Evolutionary conservation across 495 filamentous ascomycete genomes (phyloP).

Genomic region (Aspergillus sclerotioniger): DNA sequence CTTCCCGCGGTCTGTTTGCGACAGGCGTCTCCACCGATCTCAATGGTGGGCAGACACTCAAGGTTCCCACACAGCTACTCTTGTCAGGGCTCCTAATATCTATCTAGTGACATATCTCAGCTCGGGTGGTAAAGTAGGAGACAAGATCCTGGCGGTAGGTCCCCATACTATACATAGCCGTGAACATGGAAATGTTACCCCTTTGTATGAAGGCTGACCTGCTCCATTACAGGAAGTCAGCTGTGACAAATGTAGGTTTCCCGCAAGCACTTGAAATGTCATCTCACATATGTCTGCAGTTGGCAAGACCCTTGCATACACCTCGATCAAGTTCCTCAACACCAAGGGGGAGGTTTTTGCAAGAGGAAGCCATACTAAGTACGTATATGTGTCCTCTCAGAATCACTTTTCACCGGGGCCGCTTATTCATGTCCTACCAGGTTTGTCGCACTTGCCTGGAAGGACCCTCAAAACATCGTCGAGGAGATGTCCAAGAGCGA

Average conservation of each 20-base stretch:
- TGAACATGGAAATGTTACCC: no score
- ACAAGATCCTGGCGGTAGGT: slow-evolving; percentile 64
- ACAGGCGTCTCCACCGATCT: slow-evolving; percentile 94
- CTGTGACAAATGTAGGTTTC: slow-evolving; percentile 78
- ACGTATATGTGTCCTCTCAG: slow-evolving; percentile 25
- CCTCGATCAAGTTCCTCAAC: slow-evolving; percentile 76
- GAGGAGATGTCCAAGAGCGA: slow-evolving; percentile 35
- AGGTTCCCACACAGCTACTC: background rate
- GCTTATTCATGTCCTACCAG: slow-evolving; percentile 23
- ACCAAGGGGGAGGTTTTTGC: slow-evolving; percentile 75
- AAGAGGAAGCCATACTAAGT: slow-evolving; percentile 96
- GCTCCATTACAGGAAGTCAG: slow-evolving; percentile 50
- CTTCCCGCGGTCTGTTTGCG: slow-evolving; percentile 80
- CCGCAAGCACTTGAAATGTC: background rate
- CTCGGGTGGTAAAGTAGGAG: slow-evolving; percentile 78
- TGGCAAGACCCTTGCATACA: slow-evolving; percentile 90
- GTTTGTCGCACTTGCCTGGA: slow-evolving; percentile 58
- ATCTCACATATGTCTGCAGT: slow-evolving; percentile 48
- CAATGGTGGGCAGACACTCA: slow-evolving; percentile 59
- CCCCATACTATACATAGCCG: background rate
- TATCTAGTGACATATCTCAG: slow-evolving; percentile 83
- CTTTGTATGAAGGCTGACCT: slow-evolving; percentile 22
- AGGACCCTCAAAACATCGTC: slow-evolving; percentile 58
- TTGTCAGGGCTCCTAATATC: background rate
- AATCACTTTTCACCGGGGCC: background rate